Conservation (phyloP, 257 asterid species). For the Solanum medicagineum region DNA sequence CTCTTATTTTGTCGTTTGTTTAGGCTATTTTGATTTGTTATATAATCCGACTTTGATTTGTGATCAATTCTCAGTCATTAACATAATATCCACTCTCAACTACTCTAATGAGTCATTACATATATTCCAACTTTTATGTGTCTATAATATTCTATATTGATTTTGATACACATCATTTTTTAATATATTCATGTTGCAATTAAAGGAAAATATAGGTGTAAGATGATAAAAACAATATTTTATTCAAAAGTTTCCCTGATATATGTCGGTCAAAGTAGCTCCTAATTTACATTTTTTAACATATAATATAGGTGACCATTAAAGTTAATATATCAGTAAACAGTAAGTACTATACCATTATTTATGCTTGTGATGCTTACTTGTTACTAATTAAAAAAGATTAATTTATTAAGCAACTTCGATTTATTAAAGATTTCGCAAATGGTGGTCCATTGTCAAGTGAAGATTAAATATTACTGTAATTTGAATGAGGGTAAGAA, state of each 20-base stretch:
- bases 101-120: not conserved
- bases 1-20: not conserved
- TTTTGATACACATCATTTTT: not conserved
- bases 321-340: not conserved
- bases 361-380: not conserved
- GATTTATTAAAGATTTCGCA: not conserved
- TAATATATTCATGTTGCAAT: not conserved
- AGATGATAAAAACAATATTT: not conserved
- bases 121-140: not conserved
- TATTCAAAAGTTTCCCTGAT: not conserved
- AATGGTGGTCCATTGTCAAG: not conserved
- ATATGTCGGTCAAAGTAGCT: not conserved
- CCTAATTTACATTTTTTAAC: not conserved
- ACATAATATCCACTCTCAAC: not conserved
- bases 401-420: not conserved
- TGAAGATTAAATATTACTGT: not conserved
- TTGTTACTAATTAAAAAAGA: not conserved
- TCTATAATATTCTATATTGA: not conserved
- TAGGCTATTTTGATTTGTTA: not conserved
- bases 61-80: not conserved
- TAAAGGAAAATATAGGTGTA: not conserved
- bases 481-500: not conserved
- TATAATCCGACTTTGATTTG: not conserved
- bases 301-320: not conserved
- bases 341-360: not conserved